Conservation (phyloP, 2,329 filamentous ascomycete species). For the Scedosporium apiospermum region DNA sequence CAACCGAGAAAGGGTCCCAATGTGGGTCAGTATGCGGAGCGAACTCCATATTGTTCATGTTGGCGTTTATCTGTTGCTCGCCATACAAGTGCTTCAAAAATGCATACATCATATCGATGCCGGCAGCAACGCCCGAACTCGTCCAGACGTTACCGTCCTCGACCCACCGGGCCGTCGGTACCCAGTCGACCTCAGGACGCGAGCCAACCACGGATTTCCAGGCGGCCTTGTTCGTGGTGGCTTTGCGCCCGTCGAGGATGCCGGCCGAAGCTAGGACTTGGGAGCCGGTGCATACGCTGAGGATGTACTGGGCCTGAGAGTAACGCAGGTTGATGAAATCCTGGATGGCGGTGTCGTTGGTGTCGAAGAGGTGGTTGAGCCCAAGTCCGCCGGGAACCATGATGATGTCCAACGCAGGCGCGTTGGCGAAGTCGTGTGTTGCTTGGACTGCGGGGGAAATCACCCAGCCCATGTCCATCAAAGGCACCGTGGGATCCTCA, state of each 20-base stretch:
- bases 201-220: conserved; percentile 21
- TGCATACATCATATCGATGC: conserved; percentile 27
- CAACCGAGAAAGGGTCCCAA: conserved; percentile 16
- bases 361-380: conserved; percentile 12
- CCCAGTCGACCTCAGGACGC: conserved; percentile 41
- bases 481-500: background rate
- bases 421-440: conserved; percentile 26
- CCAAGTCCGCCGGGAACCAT: conserved; percentile 29
- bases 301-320: conserved; percentile 35
- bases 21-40: conserved; percentile 10
- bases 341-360: conserved; percentile 11
- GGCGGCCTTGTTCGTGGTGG: conserved; percentile 51
- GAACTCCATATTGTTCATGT: conserved; percentile 15
- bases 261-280: conserved; percentile 44
- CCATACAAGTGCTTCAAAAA: conserved; percentile 11
- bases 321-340: conserved; percentile 33
- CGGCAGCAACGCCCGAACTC: conserved; percentile 44
- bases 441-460: conserved; percentile 22
- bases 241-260: conserved; percentile 43
- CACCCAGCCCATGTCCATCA: conserved; percentile 5
- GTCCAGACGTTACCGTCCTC: conserved; percentile 53
- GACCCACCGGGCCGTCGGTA: conserved; percentile 48
- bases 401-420: conserved; percentile 22
- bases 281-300: conserved; percentile 56
- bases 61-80: background rate